A percentile compares a stretch with the other conserved stretches of the same genome.
These are phyloP conservation scores for Discostella pseudostelligera DNA, from an alignment of 108 stramenopile species.

Conservation along the genomic window DNA sequence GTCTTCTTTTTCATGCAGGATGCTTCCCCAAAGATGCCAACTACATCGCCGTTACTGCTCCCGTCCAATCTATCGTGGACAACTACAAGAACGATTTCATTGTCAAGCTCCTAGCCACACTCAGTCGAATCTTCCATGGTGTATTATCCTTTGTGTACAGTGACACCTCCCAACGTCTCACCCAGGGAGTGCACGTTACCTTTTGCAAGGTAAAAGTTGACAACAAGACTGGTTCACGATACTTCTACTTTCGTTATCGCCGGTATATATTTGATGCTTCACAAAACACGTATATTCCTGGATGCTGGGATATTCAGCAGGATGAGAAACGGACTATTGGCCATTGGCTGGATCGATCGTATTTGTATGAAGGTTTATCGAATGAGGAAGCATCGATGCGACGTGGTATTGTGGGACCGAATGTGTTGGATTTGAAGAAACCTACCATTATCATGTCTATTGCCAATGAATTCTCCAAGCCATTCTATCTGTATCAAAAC, in stretches of 20 bases:
- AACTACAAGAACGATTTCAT: slow-evolving; percentile 18
- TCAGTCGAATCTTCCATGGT: slow-evolving; percentile 8
- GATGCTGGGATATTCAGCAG: slow-evolving; percentile 25
- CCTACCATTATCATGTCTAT: slow-evolving; percentile 46
- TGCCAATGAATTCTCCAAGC: slow-evolving; percentile 50
- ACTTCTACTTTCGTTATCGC: slow-evolving; percentile 50
- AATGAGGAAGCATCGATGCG: slow-evolving; percentile 40
- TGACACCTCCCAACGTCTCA: slow-evolving; percentile 11
- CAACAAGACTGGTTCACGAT: slow-evolving; percentile 32
- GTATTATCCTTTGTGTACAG: slow-evolving; percentile 37
- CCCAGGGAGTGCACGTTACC: slow-evolving; percentile 7
- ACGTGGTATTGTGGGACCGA: slow-evolving; percentile 44
- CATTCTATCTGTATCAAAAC: slow-evolving; percentile 66
- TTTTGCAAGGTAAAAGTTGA: slow-evolving; percentile 41
- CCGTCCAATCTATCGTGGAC: slow-evolving; percentile 15
- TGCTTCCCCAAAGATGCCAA: slow-evolving; percentile 47
- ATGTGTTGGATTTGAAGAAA: slow-evolving; percentile 51
- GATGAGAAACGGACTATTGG: slow-evolving; percentile 20
- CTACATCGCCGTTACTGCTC: slow-evolving; percentile 53
- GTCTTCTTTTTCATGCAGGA: slow-evolving; percentile 3
- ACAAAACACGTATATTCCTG: slow-evolving; percentile 27
- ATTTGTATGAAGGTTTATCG: slow-evolving; percentile 37
- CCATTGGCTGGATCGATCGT: slow-evolving; percentile 28
- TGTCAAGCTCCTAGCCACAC: slow-evolving; percentile 4
- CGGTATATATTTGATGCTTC: slow-evolving; percentile 43